Base-by-base conservation (phyloP, 1,139 yeast genomes). In the Taphrina betulina region DNA sequence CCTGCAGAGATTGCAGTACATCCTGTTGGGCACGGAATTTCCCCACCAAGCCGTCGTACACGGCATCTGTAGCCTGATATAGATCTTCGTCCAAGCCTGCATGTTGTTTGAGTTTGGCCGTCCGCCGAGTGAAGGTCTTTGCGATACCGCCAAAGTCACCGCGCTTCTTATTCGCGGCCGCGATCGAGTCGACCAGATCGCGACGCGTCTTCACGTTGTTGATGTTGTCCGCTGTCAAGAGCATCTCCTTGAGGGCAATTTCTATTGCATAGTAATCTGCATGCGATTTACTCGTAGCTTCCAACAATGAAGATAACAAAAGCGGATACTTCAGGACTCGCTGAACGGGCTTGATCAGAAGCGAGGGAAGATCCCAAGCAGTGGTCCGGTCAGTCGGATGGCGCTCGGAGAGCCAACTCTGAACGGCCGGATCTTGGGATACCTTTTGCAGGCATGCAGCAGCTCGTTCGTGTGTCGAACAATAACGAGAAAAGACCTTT, bases 301-400 rank as follows among this genome's bases (percentile, higher is more conserved):
- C 63, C n/a, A 60, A 60, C 7, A 63, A 42, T 16, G 58, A 54
- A 17, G 59, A 53, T 22, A 73, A 58, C 20, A 74, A 64, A 23
- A 74, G 60, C 0, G 76, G 76, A 54, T 73, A 73, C 60, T 73
- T 72, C 52, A 71, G 65, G 23, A 73, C 59, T 31, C 77, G 63
- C 61, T 73, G 77, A 14, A 73, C 73, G 1, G 77, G 77, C 59
- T 73, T 74, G 60, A 74, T 71, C 26, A 74, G 64, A 33, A 73
- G 62, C 1, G 74, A 64, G 46, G 72, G 77, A 35, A 73, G 61
- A 16, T 73, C 69, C 74, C 75, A 70, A 0, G 76, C 75, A 2
- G 66, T 68, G 1, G 76, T 72, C 22, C 43, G 34, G 26, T 50
- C 54, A n/a, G 28, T 22, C 10, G 54, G 54, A 31, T 62, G 56